These are phyloP conservation scores for Phycomyces blakesleeanus DNA, from an alignment of 192 early-diverging fungal genomes.

Conservation along the genomic window DNA sequence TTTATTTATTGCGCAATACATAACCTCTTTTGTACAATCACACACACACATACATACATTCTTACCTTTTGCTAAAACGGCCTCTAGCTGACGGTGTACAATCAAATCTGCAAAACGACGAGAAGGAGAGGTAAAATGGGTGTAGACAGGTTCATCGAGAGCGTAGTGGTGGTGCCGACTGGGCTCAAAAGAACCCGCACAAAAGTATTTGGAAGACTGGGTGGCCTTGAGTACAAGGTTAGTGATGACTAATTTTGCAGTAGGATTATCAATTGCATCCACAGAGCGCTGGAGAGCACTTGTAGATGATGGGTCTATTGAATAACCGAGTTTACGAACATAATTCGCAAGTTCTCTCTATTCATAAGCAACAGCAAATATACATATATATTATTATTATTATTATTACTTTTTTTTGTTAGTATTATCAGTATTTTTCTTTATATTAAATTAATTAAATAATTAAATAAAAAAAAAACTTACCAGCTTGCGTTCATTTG, in stretches of 20 bases:
- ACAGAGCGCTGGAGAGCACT: constrained; percentile 51
- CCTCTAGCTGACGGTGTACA: constrained; percentile 88
- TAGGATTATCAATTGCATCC: constrained; percentile 55
- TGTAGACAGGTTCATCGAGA: constrained; percentile 88
- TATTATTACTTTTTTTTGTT: no score
- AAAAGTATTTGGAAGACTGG: constrained; percentile 96
- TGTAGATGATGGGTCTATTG: constrained; percentile 67
- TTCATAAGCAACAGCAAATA: no score
- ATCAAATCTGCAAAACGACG: constrained; percentile 94
- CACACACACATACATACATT: no score
- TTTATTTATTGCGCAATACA: no score
- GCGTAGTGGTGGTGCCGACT: constrained; percentile 88
- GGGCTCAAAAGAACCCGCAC: constrained; percentile 78
- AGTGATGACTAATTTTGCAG: constrained; percentile 63
- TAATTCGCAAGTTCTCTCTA: constrained; percentile 34
- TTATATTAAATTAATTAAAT: no score
- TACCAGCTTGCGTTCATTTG: constrained; percentile 53
- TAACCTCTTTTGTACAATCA: no score
- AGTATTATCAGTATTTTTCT: no score
- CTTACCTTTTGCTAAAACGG: constrained; percentile 40
- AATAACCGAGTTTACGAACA: constrained; percentile 68
- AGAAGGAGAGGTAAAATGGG: constrained; percentile 97
- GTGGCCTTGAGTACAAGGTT: constrained; percentile 85
- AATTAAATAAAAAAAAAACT: not conserved
- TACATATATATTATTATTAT: no score